Percentiles rank a stretch among this genome's conserved stretches.
Evolutionary conservation across 306 rosid species (phyloP).

Genomic region (Potentilla sterilis): DNA sequence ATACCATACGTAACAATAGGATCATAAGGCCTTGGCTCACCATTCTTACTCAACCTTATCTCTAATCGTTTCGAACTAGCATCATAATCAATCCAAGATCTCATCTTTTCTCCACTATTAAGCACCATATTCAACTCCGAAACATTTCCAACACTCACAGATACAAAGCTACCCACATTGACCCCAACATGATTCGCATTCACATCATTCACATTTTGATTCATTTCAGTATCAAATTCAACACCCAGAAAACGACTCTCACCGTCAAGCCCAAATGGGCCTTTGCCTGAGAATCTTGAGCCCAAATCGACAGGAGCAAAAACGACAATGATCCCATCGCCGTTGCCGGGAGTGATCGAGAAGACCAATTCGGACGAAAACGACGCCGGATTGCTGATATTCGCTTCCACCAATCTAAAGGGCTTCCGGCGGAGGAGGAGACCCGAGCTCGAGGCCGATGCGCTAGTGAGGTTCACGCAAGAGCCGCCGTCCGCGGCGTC

Average conservation of each 20-base stretch:
- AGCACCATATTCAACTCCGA: conserved; percentile 30
- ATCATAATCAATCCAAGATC: conserved; percentile 70
- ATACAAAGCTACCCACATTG: conserved; percentile 39
- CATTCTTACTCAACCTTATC: conserved; percentile 43
- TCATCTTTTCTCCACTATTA: conserved; percentile 40
- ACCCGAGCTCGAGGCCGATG: conserved; percentile 42
- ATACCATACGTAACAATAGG: conserved; percentile 42
- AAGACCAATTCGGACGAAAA: conserved; percentile 47
- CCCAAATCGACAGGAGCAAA: conserved; percentile 31
- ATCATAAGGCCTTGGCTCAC: conserved; percentile 40
- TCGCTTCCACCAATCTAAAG: conserved; percentile 20
- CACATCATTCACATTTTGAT: conserved; percentile 28
- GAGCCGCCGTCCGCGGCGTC: conserved; percentile 45
- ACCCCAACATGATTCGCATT: conserved; percentile 44
- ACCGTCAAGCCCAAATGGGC: conserved; percentile 30
- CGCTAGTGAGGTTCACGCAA: conserved; percentile 42
- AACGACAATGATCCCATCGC: conserved; percentile 39
- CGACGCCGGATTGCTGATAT: conserved; percentile 25
- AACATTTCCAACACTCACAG: conserved; percentile 29
- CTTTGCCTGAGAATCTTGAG: conserved; percentile 24
- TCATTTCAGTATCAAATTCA: conserved; percentile 45
- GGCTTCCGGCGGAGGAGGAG: conserved; percentile 41
- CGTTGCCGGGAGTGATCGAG: conserved; percentile 46
- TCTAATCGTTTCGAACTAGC: conserved; percentile 43
- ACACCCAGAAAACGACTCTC: conserved; percentile 32